Evolutionary conservation across 2,329 filamentous ascomycete genomes (phyloP), one percentile per base, ranked within the genome.

Genomic region (Erysiphe pulchra): DNA sequence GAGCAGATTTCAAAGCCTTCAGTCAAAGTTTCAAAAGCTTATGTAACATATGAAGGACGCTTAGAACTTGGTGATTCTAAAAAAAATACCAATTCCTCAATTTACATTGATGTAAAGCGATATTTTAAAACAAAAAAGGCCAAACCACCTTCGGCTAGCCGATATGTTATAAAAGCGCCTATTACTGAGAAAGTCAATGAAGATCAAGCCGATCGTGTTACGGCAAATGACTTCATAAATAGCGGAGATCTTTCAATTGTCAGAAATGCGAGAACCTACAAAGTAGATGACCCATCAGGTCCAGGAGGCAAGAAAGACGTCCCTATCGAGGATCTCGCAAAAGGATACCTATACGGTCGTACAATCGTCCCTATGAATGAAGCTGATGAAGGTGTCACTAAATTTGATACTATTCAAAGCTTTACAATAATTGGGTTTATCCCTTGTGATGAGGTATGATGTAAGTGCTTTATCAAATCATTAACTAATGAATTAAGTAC

Each of bases 391-490:
- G 84, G 86, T 52, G 75, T 94, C 47, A 92, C 84, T n/a, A 85
- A 80, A 51, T 68, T 94, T 32, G 78, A 92, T 54, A 90, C 84
- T 0, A 61, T 64, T 10, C 77, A 80, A 48, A 69, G 71, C 8
- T 75, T 95, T 47, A 77, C 84, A 3, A 78, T 98, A 38, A 65
- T 98, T 45, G 90, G 90, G 0, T 98, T 98, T 54, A 72, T 95
- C 30, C 73, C 75, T 2, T 72, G 65, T 51, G 69, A 77, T 47
- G 77, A 77, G 60, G 80, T 82, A 62, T 50, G 62, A 20, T 10
- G 24, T 11, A 31, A 34, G 16, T 11, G 36, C 20, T 11, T 8
- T 13, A 31, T 4, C 38, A 28, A 40, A 8, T n/a, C n/a, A 8
- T n/a, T 46, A 28, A 42, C 50, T 51, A 48, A 53, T 33, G 2